Conservation (phyloP, 805 yeast species). For the Lachancea sp. region DNA sequence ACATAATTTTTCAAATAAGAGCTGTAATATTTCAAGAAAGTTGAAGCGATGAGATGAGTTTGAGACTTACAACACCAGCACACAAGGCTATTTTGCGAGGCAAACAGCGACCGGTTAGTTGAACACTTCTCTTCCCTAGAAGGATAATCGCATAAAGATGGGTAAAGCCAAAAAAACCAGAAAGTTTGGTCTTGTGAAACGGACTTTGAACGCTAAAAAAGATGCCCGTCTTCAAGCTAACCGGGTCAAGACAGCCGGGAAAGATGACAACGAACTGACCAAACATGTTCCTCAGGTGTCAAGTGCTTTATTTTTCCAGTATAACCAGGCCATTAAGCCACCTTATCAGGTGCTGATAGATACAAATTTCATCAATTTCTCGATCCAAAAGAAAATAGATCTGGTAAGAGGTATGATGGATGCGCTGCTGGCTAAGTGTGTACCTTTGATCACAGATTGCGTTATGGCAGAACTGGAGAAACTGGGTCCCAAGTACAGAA, state of each 20-base stretch:
- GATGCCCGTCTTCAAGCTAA: slow-evolving; percentile 52
- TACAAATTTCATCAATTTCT: slow-evolving; percentile 94
- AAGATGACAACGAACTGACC: slow-evolving; percentile 71
- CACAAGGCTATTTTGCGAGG: no score
- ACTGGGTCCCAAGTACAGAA: slow-evolving; percentile 88
- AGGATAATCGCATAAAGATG: slow-evolving; percentile 41
- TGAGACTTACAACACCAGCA: no score
- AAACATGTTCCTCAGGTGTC: slow-evolving; percentile 86
- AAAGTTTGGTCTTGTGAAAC: slow-evolving; percentile 89
- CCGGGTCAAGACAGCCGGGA: slow-evolving; percentile 35
- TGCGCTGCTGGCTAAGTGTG: slow-evolving; percentile 86
- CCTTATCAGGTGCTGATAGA: slow-evolving; percentile 95
- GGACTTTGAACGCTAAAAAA: slow-evolving; percentile 61
- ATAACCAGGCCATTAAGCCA: slow-evolving; percentile 90
- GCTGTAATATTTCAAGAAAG: no score
- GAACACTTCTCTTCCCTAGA: no score
- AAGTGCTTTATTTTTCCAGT: slow-evolving; percentile 90
- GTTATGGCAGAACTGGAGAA: slow-evolving; percentile 97
- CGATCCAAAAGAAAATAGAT: slow-evolving; percentile 93
- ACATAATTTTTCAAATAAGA: neutral
- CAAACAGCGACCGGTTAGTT: no score
- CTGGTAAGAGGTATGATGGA: slow-evolving; percentile 97
- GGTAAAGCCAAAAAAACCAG: slow-evolving; percentile 96
- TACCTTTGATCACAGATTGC: slow-evolving; percentile 93
- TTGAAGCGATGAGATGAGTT: no score